These are phyloP conservation scores for Berberis vulgaris DNA, from an alignment of 164 flowering plant genomes.

Conservation along the genomic window DNA sequence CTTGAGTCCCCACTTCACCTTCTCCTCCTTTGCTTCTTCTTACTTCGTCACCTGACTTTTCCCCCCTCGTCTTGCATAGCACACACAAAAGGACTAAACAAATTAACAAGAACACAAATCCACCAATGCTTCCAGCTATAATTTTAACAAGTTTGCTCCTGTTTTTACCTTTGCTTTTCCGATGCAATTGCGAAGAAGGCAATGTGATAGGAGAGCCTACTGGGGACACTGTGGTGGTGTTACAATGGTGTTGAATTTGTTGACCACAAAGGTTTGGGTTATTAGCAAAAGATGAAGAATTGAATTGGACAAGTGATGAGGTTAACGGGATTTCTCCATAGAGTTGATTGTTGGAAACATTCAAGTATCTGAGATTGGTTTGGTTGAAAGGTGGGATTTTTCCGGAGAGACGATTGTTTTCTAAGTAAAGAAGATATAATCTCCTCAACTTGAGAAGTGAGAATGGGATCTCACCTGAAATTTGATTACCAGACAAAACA, in stretches of 20 bases:
- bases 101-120: conserved; percentile 27
- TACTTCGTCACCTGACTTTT: conserved; percentile 2
- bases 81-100: conserved; percentile 16
- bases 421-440: conserved; percentile 43
- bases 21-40: conserved; percentile 11
- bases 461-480: conserved; percentile 59
- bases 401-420: conserved; percentile 55
- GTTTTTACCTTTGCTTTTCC: conserved; percentile 4
- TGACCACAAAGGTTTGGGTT: conserved; percentile 61
- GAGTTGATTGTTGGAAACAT: conserved; percentile 65
- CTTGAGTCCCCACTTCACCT: background rate
- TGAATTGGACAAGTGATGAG: conserved; percentile 44
- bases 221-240: background rate
- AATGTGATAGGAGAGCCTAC: background rate
- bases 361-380: conserved; percentile 50
- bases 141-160: conserved; percentile 26
- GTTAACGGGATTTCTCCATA: conserved; percentile 69
- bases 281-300: conserved; percentile 44
- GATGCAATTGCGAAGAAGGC: background rate
- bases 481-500: conserved; percentile 43
- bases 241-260: conserved; percentile 34
- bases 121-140: conserved; percentile 37
- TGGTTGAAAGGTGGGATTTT: conserved; percentile 63
- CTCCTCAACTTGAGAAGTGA: conserved; percentile 33
- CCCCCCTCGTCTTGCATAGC: conserved; percentile 2